Conservation (phyloP, 495 filamentous ascomycete species). For the Cercophora samala region DNA sequence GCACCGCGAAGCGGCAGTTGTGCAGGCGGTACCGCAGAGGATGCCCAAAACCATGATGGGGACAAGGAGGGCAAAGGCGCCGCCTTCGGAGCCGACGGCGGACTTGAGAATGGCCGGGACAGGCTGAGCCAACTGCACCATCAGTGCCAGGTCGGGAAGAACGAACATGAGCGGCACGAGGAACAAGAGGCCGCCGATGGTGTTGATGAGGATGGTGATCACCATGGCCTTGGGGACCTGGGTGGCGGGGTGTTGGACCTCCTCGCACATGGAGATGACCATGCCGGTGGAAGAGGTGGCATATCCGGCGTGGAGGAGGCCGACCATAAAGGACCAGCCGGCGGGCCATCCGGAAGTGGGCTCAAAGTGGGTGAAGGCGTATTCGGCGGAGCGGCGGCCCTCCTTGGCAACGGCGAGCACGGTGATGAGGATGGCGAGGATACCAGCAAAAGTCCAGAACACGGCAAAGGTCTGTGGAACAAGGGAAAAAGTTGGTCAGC, state of each 20-base stretch:
- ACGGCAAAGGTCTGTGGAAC: conserved; percentile 46
- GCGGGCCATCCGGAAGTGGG: conserved; percentile 47
- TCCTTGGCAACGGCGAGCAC: conserved; percentile 45
- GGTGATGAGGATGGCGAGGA: conserved; percentile 44
- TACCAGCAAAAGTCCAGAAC: conserved; percentile 49
- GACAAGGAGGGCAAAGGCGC: conserved; percentile 45
- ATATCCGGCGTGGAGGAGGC: conserved; percentile 48
- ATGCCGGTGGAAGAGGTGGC: conserved; percentile 53
- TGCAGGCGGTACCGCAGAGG: conserved; percentile 62
- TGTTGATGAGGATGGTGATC: conserved; percentile 48
- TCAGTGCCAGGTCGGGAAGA: conserved; percentile 43
- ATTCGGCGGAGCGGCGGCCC: conserved; percentile 41
- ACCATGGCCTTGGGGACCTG: conserved; percentile 54
- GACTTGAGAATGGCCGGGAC: conserved; percentile 46
- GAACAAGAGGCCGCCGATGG: conserved; percentile 47
- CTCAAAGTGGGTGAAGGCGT: conserved; percentile 46
- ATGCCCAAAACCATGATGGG: conserved; percentile 50
- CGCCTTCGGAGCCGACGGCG: conserved; percentile 45
- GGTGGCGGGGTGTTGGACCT: conserved; percentile 45
- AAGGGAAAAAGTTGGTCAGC: background rate
- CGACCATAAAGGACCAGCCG: conserved; percentile 50
- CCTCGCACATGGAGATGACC: conserved; percentile 53
- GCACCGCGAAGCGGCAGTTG: conserved; percentile 56
- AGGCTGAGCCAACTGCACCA: conserved; percentile 44
- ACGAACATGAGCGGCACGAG: conserved; percentile 51